phyloP scores from a whole-genome alignment of 805 yeast genomes.

The Novakomyces olei region DNA sequence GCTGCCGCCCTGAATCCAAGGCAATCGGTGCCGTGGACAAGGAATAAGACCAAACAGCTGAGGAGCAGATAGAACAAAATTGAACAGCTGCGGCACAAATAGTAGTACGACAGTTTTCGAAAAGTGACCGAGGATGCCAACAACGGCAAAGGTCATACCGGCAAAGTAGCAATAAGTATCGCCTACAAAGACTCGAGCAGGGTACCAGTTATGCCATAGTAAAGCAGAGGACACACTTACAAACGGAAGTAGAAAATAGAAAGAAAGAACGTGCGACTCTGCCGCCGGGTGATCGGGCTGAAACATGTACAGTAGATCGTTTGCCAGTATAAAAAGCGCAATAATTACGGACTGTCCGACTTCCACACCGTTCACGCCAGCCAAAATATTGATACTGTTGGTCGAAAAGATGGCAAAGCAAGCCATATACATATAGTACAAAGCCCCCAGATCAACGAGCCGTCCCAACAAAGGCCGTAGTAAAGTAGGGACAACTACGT shows the following conservation, averaged over 20 bases:
- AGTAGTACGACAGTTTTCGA: constrained; percentile 75
- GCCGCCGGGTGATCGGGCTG: constrained; percentile 29
- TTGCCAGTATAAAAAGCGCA: constrained; percentile 44
- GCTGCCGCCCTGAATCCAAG: constrained; percentile 52
- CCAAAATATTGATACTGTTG: constrained; percentile 81
- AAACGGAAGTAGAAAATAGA: constrained; percentile 63
- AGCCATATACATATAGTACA: constrained; percentile 79
- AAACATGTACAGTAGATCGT: constrained; percentile 46
- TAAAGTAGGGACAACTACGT: constrained; percentile 59
- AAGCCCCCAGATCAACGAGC: constrained; percentile 2
- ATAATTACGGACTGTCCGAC: constrained; percentile 82
- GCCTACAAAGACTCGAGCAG: constrained; percentile 86
- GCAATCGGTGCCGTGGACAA: constrained; percentile 90
- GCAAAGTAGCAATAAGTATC: constrained; percentile 96
- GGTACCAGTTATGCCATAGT: constrained; percentile 66
- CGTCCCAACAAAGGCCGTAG: constrained; percentile 21
- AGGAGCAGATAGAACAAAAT: constrained; percentile 78
- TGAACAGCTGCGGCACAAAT: constrained; percentile 76
- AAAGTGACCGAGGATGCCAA: constrained; percentile 88
- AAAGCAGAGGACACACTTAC: constrained; percentile 64
- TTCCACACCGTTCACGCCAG: constrained; percentile 91
- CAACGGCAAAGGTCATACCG: constrained; percentile 97
- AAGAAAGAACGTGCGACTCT: constrained; percentile 65
- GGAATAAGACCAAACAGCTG: constrained; percentile 71
- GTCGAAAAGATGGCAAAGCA: constrained; percentile 85